Evolutionary conservation across 2,329 filamentous ascomycete species (phyloP).

Genomic region (Xylaria sp.): DNA sequence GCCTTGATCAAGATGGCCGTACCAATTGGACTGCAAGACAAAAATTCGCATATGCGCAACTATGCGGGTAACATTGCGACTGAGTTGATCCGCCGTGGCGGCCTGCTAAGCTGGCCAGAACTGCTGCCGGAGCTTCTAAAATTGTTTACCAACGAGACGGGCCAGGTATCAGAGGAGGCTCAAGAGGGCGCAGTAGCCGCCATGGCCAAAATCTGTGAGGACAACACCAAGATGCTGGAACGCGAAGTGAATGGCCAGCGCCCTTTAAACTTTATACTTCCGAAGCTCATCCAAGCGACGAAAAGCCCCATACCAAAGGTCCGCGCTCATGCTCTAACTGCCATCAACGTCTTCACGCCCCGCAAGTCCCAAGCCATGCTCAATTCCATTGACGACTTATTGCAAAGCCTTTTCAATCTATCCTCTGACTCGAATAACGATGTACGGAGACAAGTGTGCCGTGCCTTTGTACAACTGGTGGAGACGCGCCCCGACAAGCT

Average conservation of each 20-base stretch:
- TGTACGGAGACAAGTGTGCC: slow-evolving; percentile 90
- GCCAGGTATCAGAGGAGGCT: slow-evolving; percentile 70
- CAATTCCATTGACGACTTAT: slow-evolving; percentile 77
- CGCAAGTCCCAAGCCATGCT: slow-evolving; percentile 83
- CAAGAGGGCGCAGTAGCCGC: slow-evolving; percentile 96
- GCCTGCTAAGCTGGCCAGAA: slow-evolving; percentile 89
- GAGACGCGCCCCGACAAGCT: slow-evolving; percentile 91
- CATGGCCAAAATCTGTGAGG: slow-evolving; percentile 93
- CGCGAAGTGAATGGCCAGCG: slow-evolving; percentile 87
- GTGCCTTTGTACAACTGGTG: slow-evolving; percentile 89
- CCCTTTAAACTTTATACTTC: slow-evolving; percentile 85
- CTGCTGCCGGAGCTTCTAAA: slow-evolving; percentile 82
- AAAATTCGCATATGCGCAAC: slow-evolving; percentile 80
- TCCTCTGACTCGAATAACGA: slow-evolving; percentile 78
- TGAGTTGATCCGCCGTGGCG: slow-evolving; percentile 83
- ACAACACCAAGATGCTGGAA: slow-evolving; percentile 86
- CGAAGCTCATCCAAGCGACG: slow-evolving; percentile 87
- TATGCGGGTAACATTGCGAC: slow-evolving; percentile 94
- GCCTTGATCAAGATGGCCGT: slow-evolving; percentile 80
- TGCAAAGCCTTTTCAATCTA: slow-evolving; percentile 82
- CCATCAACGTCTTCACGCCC: slow-evolving; percentile 90
- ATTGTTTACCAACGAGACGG: slow-evolving; percentile 74
- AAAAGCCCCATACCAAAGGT: slow-evolving; percentile 77
- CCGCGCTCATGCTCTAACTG: slow-evolving; percentile 76
- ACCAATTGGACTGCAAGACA: slow-evolving; percentile 80